phyloP scores from a whole-genome alignment of 2,329 filamentous ascomycete species.

The Cladosporium oxysporum region DNA sequence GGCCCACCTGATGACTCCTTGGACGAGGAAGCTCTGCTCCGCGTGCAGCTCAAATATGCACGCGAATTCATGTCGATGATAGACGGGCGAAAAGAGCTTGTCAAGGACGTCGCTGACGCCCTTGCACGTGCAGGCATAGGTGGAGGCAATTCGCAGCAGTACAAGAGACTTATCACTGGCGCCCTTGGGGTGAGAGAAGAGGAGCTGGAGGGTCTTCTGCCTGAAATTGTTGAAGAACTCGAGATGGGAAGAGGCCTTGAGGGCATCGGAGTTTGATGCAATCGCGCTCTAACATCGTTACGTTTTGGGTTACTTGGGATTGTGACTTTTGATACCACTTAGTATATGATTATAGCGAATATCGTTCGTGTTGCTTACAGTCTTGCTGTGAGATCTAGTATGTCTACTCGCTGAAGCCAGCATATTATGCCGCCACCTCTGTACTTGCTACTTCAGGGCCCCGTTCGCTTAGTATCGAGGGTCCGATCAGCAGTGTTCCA shows the following conservation, averaged over 20 bases:
- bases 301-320: neutral
- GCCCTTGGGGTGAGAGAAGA: conserved; percentile 70
- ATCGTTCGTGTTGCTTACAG: neutral
- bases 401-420: neutral
- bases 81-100: conserved; percentile 61
- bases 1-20: conserved; percentile 48
- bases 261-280: conserved; percentile 18
- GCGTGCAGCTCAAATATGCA: conserved; percentile 60
- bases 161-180: conserved; percentile 67
- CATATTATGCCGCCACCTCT: neutral
- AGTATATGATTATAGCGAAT: neutral
- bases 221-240: conserved; percentile 52
- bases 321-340: conserved; percentile 10
- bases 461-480: neutral
- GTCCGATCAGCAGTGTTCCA: neutral
- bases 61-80: conserved; percentile 59
- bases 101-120: conserved; percentile 68
- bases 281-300: neutral
- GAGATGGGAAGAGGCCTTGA: conserved; percentile 37
- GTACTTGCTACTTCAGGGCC: neutral
- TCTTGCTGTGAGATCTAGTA: neutral
- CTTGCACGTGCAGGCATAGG: conserved; percentile 69
- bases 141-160: conserved; percentile 51
- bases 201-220: conserved; percentile 64
- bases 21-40: conserved; percentile 49